A percentile compares a stretch with the other conserved stretches of the same genome.
Conservation (phyloP, 768 basidiomycete genomes). For the Glaciozyma antarctica region DNA sequence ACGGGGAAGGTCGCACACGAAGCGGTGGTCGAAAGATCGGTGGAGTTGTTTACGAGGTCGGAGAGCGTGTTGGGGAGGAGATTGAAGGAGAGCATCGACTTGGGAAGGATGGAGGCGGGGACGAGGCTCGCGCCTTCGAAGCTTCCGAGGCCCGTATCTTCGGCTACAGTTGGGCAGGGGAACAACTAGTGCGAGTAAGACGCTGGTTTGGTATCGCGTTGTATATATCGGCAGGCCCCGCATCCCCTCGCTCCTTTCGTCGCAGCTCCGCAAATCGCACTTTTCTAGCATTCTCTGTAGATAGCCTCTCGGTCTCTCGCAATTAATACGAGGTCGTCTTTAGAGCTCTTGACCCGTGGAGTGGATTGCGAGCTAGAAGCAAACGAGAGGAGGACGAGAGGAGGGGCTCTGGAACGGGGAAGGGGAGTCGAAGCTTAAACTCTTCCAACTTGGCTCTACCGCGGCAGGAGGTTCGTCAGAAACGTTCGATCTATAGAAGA, state of each 20-base stretch:
- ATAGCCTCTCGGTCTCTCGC: too few species aligned
- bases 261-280: too few species aligned
- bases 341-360: too few species aligned
- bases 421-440: background rate
- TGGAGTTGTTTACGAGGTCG: background rate
- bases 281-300: too few species aligned
- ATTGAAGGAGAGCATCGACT: background rate
- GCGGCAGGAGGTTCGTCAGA: background rate
- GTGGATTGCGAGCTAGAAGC: too few species aligned
- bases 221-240: background rate
- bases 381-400: too few species aligned
- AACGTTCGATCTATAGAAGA: background rate
- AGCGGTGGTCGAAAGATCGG: background rate
- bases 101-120: background rate
- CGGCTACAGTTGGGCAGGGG: background rate
- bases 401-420: too few species aligned
- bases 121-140: background rate
- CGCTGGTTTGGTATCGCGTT: background rate
- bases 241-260: too few species aligned
- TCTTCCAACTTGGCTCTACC: background rate
- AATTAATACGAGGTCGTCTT: too few species aligned
- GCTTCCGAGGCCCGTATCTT: background rate
- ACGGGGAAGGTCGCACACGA: background rate
- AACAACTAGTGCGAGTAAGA: background rate
- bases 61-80: background rate